Evolutionary conservation across 192 early-diverging fungal species (phyloP), one percentile per base, ranked within the genome.

Genomic region (Gigaspora rosea): DNA sequence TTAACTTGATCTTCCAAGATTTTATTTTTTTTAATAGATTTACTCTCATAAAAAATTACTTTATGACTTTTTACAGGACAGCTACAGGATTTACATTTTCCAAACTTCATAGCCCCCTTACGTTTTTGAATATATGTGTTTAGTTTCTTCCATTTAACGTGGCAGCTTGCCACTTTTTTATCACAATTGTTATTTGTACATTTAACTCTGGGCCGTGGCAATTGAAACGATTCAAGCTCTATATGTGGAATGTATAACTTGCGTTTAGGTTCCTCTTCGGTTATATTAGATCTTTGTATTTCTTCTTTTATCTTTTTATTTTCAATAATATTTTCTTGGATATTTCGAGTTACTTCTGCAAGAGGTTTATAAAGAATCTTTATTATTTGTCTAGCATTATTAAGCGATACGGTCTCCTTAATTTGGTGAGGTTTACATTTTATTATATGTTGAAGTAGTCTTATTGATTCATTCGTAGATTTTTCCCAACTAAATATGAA

Each of bases 401-500:
- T 73, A 12, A 81, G 63, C 35, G 80, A 74, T 61, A 81, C 22
- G 33, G 80, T 81, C 15, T 81, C 80, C 22, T 54, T 46, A 64
- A 73, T 66, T 20, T 46, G 56, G 67, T 81, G 80, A 68, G 72
- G 77, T 57, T 0, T 27, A 13, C 54, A 56, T 3, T 63, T 54
- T n/a, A 64, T 68, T 66, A 81, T 15, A 51, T 73, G 73, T 2
- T 75, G 33, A 35, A 81, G 50, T 48, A 81, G 67, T 68, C 73
- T 61, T 27, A 20, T 46, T 6, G 72, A 71, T 69, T 81, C 77
- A 8, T 78, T n/a, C 15, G 64, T 66, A 18, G 80, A 78, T 65
- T 75, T 78, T 54, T 49, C 71, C 80, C 77, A 81, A 57, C 80
- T 81, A n/a, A n/a, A 71, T 59, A 33, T 50, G 57, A 70, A 81